Evolutionary conservation across 2,329 filamentous ascomycete species (phyloP).

Genomic region (Alternaria hordeiaustralica): DNA sequence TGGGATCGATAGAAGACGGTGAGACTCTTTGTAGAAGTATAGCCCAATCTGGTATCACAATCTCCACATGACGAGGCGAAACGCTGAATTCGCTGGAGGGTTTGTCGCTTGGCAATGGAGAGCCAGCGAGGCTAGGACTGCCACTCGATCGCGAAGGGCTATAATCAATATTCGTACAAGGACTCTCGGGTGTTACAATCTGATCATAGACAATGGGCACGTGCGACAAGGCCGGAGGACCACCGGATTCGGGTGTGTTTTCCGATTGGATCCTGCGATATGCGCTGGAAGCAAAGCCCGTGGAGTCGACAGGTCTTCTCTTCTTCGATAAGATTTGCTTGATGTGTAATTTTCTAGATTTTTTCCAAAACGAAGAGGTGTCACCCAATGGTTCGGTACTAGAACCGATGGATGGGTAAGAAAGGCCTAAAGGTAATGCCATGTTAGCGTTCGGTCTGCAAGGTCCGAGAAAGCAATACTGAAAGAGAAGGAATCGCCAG

Average conservation of each 20-base stretch:
- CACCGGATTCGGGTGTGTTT: slow-evolving; percentile 24
- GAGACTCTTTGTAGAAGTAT: slow-evolving; percentile 50
- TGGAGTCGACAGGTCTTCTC: slow-evolving; percentile 38
- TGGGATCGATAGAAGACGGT: slow-evolving; percentile 40
- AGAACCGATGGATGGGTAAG: slow-evolving; percentile 44
- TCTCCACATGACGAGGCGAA: slow-evolving; percentile 57
- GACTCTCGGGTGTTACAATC: slow-evolving; percentile 45
- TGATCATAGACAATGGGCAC: slow-evolving; percentile 54
- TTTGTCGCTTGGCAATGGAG: slow-evolving; percentile 36
- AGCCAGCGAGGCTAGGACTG: slow-evolving; percentile 37
- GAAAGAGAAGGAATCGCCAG: slow-evolving; percentile 33
- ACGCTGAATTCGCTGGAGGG: slow-evolving; percentile 39
- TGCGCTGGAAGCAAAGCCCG: slow-evolving; percentile 33
- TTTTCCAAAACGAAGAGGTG: slow-evolving; percentile 42
- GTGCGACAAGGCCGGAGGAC: slow-evolving; percentile 41
- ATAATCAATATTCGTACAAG: slow-evolving; percentile 42
- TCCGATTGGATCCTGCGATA: slow-evolving; percentile 31
- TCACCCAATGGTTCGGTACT: slow-evolving; percentile 45
- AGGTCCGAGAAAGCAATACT: slow-evolving; percentile 25
- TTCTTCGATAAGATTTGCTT: slow-evolving; percentile 37
- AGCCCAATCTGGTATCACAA: slow-evolving; percentile 55
- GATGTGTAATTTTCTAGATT: slow-evolving; percentile 36
- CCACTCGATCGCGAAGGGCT: slow-evolving; percentile 42
- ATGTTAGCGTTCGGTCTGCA: slow-evolving; percentile 44
- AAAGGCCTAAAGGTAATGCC: slow-evolving; percentile 48